Evolutionary conservation across 192 early-diverging fungal genomes (phyloP).

Genomic region (Anaeromyces robustus): DNA sequence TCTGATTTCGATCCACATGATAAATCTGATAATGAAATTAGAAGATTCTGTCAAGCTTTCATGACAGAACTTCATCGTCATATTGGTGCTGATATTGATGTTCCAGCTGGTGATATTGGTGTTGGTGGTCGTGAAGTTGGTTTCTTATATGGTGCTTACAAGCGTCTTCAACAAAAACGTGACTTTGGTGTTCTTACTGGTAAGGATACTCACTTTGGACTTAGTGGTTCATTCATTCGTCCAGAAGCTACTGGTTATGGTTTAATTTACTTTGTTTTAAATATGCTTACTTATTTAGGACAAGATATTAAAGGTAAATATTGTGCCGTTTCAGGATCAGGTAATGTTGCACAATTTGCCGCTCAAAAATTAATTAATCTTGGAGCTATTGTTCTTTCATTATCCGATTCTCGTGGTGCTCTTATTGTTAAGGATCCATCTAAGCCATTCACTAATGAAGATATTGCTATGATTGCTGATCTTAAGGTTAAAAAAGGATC

Average conservation of each 20-base stretch:
- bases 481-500: slow-evolving; percentile 32
- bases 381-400: slow-evolving; percentile 25
- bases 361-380: slow-evolving; percentile 34
- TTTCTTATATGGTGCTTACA: slow-evolving; percentile 36
- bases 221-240: not conserved
- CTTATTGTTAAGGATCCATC: slow-evolving; percentile 22
- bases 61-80: no score
- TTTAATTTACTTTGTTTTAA: not conserved
- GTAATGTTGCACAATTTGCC: no score
- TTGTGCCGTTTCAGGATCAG: no score
- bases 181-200: slow-evolving; percentile 29
- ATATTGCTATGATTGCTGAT: slow-evolving; percentile 28
- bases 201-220: slow-evolving; percentile 13
- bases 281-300: slow-evolving; percentile 17
- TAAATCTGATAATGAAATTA: not conserved
- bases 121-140: slow-evolving; percentile 28
- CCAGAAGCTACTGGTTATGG: no score
- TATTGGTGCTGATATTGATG: no score
- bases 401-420: slow-evolving; percentile 36
- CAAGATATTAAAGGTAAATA: slow-evolving; percentile 12
- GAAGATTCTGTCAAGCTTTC: no score
- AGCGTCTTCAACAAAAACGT: slow-evolving; percentile 27
- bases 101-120: no score
- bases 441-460: slow-evolving; percentile 20
- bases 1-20: slow-evolving; percentile 29